Percentiles rank a stretch among this genome's conserved stretches.
phyloP scores from a whole-genome alignment of 2,329 filamentous ascomycete species.

The Claviceps humidiphila region DNA sequence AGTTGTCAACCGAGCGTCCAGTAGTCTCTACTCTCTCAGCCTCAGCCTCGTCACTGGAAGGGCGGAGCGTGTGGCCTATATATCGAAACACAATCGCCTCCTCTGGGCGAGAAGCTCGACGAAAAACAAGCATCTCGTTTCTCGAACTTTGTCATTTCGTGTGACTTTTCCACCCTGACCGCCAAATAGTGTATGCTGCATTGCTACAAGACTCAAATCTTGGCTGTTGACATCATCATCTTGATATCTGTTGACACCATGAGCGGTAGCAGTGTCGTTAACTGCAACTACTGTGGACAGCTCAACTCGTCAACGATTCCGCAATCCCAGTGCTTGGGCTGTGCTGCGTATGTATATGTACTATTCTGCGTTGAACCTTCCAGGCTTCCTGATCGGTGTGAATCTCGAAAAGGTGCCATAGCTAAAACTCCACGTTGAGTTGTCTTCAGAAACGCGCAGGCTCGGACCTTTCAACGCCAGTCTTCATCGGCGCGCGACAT shows the following conservation, averaged over 20 bases:
- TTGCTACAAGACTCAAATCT: neutral
- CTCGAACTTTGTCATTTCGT: neutral
- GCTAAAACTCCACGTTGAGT: neutral
- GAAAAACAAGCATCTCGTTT: neutral
- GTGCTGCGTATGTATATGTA: slow-evolving; percentile 6
- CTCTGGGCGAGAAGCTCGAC: neutral
- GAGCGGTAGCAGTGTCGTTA: neutral
- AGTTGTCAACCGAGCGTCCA: neutral
- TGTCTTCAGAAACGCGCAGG: neutral
- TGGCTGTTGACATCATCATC: neutral
- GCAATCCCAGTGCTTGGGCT: slow-evolving; percentile 11
- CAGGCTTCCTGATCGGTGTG: neutral
- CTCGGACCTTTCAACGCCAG: neutral
- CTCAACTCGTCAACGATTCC: slow-evolving; percentile 8
- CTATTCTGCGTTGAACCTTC: neutral
- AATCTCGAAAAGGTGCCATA: neutral
- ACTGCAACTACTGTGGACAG: slow-evolving; percentile 10
- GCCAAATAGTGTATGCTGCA: neutral
- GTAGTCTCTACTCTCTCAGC: neutral
- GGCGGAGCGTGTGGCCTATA: neutral
- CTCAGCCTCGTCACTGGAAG: neutral
- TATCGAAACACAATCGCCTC: neutral
- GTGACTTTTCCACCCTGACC: neutral
- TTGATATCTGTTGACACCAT: neutral
- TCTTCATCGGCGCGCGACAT: neutral